Evolutionary conservation across 2,329 filamentous ascomycete species (phyloP).

Genomic region (Ophiosphaerella narmari): DNA sequence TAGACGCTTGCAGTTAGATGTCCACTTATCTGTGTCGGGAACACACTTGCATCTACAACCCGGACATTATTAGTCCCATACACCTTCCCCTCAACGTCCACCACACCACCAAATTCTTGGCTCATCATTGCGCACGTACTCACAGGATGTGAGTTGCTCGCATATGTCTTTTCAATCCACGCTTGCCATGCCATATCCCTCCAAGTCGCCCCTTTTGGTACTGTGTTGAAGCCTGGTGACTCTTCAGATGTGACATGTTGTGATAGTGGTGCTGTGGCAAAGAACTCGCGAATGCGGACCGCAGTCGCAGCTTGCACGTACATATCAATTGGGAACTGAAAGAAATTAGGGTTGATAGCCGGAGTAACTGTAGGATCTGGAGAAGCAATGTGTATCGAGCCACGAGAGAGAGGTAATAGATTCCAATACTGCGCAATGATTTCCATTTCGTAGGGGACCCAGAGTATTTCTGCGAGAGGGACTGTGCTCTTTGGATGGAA

Average conservation of each 20-base stretch:
- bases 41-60: conserved; percentile 44
- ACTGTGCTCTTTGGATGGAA: conserved; percentile 47
- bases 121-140: conserved; percentile 42
- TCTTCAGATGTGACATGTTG: conserved; percentile 23
- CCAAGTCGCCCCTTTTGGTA: conserved; percentile 24
- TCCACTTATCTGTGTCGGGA: conserved; percentile 42
- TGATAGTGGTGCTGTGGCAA: conserved; percentile 31
- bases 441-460: conserved; percentile 36
- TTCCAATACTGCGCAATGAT: conserved; percentile 48
- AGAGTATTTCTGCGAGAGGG: conserved; percentile 55
- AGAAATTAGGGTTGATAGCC: conserved; percentile 49
- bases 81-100: conserved; percentile 36
- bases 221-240: conserved; percentile 22
- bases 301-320: conserved; percentile 41
- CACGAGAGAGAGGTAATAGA: conserved; percentile 44
- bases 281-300: conserved; percentile 38
- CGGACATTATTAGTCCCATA: conserved; percentile 44
- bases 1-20: conserved; percentile 45
- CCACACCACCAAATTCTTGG: conserved; percentile 39
- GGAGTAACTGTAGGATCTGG: conserved; percentile 43
- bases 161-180: conserved; percentile 28
- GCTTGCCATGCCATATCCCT: conserved; percentile 21
- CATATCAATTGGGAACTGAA: conserved; percentile 47
- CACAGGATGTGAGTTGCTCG: conserved; percentile 40
- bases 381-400: conserved; percentile 38